Percentiles rank a stretch among this genome's conserved stretches.
Evolutionary conservation across 345 rosid genomes (phyloP).

Genomic region (Microthlaspi erraticum): DNA sequence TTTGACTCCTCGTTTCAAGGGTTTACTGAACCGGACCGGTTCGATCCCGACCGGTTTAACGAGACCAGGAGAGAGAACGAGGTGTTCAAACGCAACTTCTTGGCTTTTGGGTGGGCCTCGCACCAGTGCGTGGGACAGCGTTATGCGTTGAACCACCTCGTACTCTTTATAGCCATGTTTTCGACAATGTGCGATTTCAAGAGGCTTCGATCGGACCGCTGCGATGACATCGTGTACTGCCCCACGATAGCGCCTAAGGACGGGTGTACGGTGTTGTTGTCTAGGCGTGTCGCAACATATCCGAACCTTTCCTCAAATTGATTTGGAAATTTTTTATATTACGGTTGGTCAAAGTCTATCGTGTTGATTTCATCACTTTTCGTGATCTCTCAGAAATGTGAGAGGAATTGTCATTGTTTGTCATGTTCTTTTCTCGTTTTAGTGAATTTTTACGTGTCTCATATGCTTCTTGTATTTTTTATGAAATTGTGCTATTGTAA

Average conservation of each 20-base stretch:
- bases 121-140: slow-evolving; percentile 96
- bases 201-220: slow-evolving; percentile 57
- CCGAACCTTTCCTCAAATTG: slow-evolving; percentile 40
- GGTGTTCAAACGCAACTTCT: slow-evolving; percentile 55
- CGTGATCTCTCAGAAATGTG: neutral
- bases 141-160: slow-evolving; percentile 79
- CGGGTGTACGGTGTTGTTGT: slow-evolving; percentile 69
- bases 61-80: slow-evolving; percentile 64
- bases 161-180: slow-evolving; percentile 80
- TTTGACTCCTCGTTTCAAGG: slow-evolving; percentile 88
- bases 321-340: slow-evolving; percentile 18
- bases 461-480: no score
- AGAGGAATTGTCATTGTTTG: slow-evolving; percentile 1
- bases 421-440: neutral
- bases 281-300: slow-evolving; percentile 51
- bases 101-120: slow-evolving; percentile 85
- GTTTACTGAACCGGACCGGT: slow-evolving; percentile 65
- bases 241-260: slow-evolving; percentile 91
- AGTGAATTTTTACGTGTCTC: neutral
- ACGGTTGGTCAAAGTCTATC: neutral
- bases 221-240: slow-evolving; percentile 71
- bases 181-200: slow-evolving; percentile 60
- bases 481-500: no score
- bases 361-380: slow-evolving; percentile 3
- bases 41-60: slow-evolving; percentile 82